These are phyloP conservation scores for Kuraishia borneana DNA, from an alignment of 805 yeast genomes.

Conservation along the genomic window DNA sequence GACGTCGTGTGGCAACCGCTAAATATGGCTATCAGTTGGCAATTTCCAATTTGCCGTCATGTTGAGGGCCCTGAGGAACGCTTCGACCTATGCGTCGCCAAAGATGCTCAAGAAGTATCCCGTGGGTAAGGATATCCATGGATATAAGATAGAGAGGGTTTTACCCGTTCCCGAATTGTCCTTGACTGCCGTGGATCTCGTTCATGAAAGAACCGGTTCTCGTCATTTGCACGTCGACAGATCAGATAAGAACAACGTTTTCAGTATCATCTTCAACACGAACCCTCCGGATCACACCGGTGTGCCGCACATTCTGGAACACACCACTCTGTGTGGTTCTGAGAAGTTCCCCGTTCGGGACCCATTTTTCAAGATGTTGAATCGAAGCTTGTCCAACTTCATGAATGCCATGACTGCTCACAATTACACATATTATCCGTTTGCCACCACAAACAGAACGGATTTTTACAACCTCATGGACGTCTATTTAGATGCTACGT, in stretches of 20 bases:
- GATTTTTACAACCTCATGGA: conserved; percentile 79
- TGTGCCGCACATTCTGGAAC: conserved; percentile 92
- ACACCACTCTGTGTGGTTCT: conserved; percentile 93
- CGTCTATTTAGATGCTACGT: conserved; percentile 81
- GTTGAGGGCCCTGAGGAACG: neutral
- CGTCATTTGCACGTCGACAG: conserved; percentile 80
- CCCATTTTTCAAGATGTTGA: conserved; percentile 96
- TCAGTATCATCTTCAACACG: conserved; percentile 82
- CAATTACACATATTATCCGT: conserved; percentile 92
- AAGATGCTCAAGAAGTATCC: conserved; percentile 36
- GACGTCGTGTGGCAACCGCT: too few relatives aligned
- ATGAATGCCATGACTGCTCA: conserved; percentile 99
- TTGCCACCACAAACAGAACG: conserved; percentile 80
- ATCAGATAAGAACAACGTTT: conserved; percentile 77
- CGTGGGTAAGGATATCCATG: conserved; percentile 50
- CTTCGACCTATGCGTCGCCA: conserved; percentile 2
- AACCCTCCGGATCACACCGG: conserved; percentile 95
- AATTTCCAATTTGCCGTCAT: too few relatives aligned
- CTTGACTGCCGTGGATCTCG: conserved; percentile 63
- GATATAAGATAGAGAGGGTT: conserved; percentile 55
- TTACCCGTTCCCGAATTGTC: conserved; percentile 73
- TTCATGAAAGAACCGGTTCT: conserved; percentile 62
- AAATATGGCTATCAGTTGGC: too few relatives aligned
- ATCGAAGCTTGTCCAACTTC: conserved; percentile 86
- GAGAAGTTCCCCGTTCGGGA: conserved; percentile 86